These are phyloP conservation scores for Catharanthus roseus DNA, from an alignment of 257 asterid species.

Conservation along the genomic window DNA sequence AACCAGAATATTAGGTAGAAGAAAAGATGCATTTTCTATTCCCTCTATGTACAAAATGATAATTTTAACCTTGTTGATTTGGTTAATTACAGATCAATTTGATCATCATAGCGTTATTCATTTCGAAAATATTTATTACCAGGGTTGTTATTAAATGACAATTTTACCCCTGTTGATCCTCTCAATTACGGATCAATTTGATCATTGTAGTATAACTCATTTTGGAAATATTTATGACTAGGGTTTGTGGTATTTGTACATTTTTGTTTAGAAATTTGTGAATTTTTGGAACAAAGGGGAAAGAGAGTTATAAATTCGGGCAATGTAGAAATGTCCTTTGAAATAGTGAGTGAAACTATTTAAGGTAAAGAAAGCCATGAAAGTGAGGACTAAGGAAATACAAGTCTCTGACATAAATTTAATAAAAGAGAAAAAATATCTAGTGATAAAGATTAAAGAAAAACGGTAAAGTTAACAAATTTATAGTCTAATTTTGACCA, in stretches of 20 bases:
- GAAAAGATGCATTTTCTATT: no score
- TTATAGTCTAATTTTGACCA: conserved; percentile 12
- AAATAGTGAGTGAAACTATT: conserved; percentile 13
- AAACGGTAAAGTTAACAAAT: not conserved
- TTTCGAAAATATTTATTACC: no score
- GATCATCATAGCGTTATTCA: no score
- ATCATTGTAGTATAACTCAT: no score
- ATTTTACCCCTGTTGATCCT: no score
- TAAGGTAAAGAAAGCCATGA: conserved; percentile 7
- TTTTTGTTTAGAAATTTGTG: not conserved
- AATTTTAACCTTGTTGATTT: no score
- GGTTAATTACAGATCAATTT: no score
- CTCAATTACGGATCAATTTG: no score
- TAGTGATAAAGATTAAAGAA: not conserved
- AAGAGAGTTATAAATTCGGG: not conserved
- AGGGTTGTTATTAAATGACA: no score
- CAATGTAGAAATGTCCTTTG: not conserved
- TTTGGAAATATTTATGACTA: not conserved
- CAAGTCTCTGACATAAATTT: conserved; percentile 17
- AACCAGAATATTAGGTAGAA: no score
- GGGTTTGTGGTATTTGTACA: not conserved
- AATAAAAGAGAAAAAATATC: not conserved
- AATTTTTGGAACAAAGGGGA: not conserved
- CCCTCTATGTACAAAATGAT: no score
- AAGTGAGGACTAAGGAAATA: conserved; percentile 19